These are phyloP conservation scores for Phaeosphaeria sp. DNA, from an alignment of 2,329 filamentous ascomycete species.

Conservation along the genomic window DNA sequence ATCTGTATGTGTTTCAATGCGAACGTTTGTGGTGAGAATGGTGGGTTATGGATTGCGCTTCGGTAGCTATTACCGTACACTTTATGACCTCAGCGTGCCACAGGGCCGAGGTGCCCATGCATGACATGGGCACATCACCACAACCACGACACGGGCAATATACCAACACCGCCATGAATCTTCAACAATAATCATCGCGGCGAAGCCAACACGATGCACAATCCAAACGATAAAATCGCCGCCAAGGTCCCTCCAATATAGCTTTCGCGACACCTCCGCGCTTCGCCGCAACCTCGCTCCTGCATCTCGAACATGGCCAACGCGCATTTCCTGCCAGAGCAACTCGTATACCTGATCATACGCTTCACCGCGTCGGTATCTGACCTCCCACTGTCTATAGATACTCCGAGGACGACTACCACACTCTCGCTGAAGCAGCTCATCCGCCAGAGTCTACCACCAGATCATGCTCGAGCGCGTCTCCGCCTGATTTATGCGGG, in stretches of 20 bases:
- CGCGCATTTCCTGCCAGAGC: constrained; percentile 40
- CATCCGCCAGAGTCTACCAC: constrained; percentile 74
- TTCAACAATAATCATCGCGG: background rate
- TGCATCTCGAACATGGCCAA: constrained; percentile 32
- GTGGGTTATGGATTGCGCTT: constrained; percentile 6
- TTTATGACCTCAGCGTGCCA: constrained; percentile 8
- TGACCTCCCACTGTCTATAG: constrained; percentile 80
- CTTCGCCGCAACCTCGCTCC: constrained; percentile 7
- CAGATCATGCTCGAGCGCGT: constrained; percentile 68
- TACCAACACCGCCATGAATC: background rate
- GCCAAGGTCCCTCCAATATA: background rate
- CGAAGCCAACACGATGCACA: constrained; percentile 9
- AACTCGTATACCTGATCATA: constrained; percentile 75
- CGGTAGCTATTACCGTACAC: background rate
- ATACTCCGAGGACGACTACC: constrained; percentile 71
- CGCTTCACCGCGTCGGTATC: constrained; percentile 87
- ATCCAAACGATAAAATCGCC: background rate
- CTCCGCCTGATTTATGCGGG: constrained; percentile 91
- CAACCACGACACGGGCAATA: background rate
- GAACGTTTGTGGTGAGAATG: background rate
- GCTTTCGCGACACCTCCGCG: constrained; percentile 1
- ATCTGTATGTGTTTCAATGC: background rate
- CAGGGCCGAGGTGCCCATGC: constrained; percentile 23
- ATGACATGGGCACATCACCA: background rate
- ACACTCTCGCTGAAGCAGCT: constrained; percentile 80